Conservation (phyloP, 768 basidiomycete species). For the Lyophyllum atratum region DNA sequence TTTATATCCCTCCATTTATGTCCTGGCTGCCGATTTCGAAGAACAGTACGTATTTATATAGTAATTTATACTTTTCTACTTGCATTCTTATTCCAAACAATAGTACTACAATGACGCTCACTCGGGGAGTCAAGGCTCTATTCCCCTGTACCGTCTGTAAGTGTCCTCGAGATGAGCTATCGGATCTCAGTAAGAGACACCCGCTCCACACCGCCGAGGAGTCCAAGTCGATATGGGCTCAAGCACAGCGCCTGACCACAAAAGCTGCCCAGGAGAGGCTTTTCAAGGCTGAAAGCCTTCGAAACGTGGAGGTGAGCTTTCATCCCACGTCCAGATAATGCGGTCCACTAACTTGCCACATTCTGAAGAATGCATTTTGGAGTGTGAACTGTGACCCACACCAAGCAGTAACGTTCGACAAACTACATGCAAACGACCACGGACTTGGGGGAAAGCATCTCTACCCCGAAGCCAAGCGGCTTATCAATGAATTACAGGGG, state of each 20-base stretch:
- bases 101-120: slow-evolving; percentile 1
- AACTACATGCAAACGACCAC: slow-evolving; percentile 33
- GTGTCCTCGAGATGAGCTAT: slow-evolving; percentile 24
- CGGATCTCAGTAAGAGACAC: slow-evolving; percentile 17
- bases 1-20: slow-evolving; percentile 27
- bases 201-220: slow-evolving; percentile 14
- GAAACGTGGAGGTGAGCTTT: slow-evolving; percentile 22
- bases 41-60: slow-evolving; percentile 29
- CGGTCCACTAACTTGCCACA: not conserved
- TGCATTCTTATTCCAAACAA: not conserved
- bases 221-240: slow-evolving; percentile 10
- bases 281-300: slow-evolving; percentile 22
- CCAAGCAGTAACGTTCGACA: slow-evolving; percentile 37
- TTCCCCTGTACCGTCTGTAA: slow-evolving; percentile 37
- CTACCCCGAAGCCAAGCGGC: slow-evolving; percentile 22
- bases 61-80: not conserved
- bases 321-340: not conserved
- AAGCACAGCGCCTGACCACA: slow-evolving; percentile 9
- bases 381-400: slow-evolving; percentile 33
- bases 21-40: slow-evolving; percentile 33
- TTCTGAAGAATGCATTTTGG: slow-evolving; percentile 44
- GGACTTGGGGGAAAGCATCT: slow-evolving; percentile 38
- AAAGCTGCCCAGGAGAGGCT: slow-evolving; percentile 18
- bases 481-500: slow-evolving; percentile 16
- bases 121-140: slow-evolving; percentile 22